Evolutionary conservation across 2,329 filamentous ascomycete species (phyloP), one percentile per base, ranked within the genome.

Genomic region (Alternaria sp.): DNA sequence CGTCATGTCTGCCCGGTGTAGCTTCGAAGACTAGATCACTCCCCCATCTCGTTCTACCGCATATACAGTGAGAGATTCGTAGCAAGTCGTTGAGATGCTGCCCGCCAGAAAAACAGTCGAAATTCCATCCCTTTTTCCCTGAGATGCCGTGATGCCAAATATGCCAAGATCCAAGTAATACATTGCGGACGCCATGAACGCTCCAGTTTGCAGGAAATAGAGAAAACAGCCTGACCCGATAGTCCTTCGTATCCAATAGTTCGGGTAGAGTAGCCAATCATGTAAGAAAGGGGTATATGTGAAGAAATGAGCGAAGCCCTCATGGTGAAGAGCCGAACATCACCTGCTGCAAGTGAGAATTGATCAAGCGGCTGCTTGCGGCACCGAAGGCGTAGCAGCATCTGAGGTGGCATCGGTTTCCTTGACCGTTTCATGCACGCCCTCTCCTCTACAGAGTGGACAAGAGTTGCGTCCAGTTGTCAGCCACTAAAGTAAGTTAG

Each of bases 401-500:
- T 57, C 63, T 50, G 66, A 43, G 36, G 54, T 44, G 53, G 63
- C 59, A 62, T 67, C 58, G 57, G 63, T 57, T 12, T 56, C 65
- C 59, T 57, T 64, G 54, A 68, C 62, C 57, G 80, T 82, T 66
- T 87, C 85, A 40, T 85, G 81, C 6, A 88, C 86, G 34, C 86
- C 86, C 72, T 86, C 83, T 38, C 85, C 85, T 70, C 87, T 81
- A 71, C 87, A 89, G 25, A 89, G 80, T 3, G 87, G 87, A 70
- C 87, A 89, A 4, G 86, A 89, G 71, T 89, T 89, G 57, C 87
- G 86, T 52, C 87, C 87, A 58, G 88, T 90, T 18, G 87, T 90
- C 48, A 91, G 80, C 89, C 89, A 91, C 87, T 90, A 61, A 30
- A 8, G 5, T 56, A 54, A 55, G 45, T 71, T 54, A 74, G 63